Percentiles rank a stretch among this genome's conserved stretches.
Conservation (phyloP, 371 early-diverging fungal species). For the Apophysomyces sp. region DNA sequence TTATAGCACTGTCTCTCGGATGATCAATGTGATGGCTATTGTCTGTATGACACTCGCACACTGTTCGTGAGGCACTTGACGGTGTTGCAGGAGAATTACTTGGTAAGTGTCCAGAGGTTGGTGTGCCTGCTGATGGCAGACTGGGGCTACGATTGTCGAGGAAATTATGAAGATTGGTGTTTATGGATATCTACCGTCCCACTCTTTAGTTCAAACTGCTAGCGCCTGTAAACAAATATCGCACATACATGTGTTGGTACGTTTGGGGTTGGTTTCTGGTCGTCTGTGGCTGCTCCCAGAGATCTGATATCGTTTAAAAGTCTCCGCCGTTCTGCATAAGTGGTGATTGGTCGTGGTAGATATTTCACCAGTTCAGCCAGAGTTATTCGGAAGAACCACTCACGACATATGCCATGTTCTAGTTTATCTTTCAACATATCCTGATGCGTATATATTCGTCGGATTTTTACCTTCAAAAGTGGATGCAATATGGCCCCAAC, state of each 20-base stretch:
- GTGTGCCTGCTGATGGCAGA: constrained; percentile 19
- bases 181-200: constrained; percentile 22
- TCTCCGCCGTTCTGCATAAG: constrained; percentile 48
- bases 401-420: constrained; percentile 38
- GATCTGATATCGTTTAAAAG: constrained; percentile 46
- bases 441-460: not conserved
- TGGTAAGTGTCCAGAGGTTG: constrained; percentile 19
- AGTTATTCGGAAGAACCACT: constrained; percentile 39
- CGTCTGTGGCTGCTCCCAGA: constrained; percentile 10
- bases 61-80: constrained; percentile 16
- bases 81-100: constrained; percentile 26
- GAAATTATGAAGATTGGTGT: constrained; percentile 17
- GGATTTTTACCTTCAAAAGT: constrained; percentile 39
- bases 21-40: constrained; percentile 7
- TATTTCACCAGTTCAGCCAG: constrained; percentile 40
- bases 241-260: not conserved
- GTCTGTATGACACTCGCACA: constrained; percentile 15
- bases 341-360: constrained; percentile 42
- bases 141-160: constrained; percentile 12
- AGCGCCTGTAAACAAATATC: not conserved
- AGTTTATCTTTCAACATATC: constrained; percentile 1
- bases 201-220: not conserved
- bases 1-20: constrained; percentile 14
- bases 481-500: constrained; percentile 41
- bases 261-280: constrained; percentile 6